Base-by-base conservation (phyloP, 495 filamentous ascomycete species). In the Daldinia caldariorum region DNA sequence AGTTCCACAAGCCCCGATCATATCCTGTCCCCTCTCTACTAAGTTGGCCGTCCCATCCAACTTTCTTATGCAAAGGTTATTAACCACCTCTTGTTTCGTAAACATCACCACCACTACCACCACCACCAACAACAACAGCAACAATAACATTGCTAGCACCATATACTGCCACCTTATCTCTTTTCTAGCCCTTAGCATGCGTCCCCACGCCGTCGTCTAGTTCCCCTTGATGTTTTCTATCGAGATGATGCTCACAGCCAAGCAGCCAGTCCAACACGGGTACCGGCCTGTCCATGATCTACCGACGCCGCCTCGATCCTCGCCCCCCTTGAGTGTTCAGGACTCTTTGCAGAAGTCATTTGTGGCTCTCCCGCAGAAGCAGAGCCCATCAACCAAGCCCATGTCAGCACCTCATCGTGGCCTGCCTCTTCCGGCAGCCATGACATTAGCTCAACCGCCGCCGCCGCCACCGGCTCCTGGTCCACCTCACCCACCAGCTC, bases 331-430 rank as follows among this genome's bases (percentile, higher is more conserved):
- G 73, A 81, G 79, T 72, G 79, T 79, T 71, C 83, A 84, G 75
- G 83, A 85, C 56, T 76, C 76, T 75, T 78, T 76, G 66, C 79
- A 83, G 71, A 81, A 81, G 78, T 75, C 79, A 77, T 67, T 77
- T 66, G 65, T 70, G 58, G 67, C 78, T 62, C 68, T 81, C 43
- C 74, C 78, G 18, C 76, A 81, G 51, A 75, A 75, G 61, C 76
- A 77, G 76, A 83, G 78, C 58, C 80, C 79, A 56, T 74, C 81
- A 63, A 74, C 76, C 60, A 79, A 83, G 80, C 78, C 79, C 78
- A 92, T 92, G 90, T 86, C 89, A 72, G 89, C 85, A 76, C 87
- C 89, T 80, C 91, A 92, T 82, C 87, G 91, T 78, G 89, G 89
- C 75, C 81, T 93, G 82, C 91, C 91, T 77, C 89, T 86, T 61